A percentile compares a stretch with the other conserved stretches of the same genome.
phyloP scores from a whole-genome alignment of 1,139 yeast species.

The Debaryomyces robertsiae region DNA sequence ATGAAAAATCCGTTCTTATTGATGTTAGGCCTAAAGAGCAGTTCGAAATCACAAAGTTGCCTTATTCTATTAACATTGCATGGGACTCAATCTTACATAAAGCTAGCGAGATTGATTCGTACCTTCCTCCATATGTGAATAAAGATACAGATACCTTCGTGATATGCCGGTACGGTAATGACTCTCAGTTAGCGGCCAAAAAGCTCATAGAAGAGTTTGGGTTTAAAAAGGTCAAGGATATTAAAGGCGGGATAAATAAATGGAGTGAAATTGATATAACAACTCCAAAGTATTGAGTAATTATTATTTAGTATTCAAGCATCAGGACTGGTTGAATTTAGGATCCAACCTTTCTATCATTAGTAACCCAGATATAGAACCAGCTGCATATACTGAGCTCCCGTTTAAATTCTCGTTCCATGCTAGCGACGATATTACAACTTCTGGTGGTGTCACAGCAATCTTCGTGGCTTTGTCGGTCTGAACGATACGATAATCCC shows the following conservation, averaged over 20 bases:
- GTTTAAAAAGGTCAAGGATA: slow-evolving; percentile 57
- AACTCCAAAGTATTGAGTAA: slow-evolving; percentile 65
- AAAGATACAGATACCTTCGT: slow-evolving; percentile 39
- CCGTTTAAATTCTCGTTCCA: slow-evolving; percentile 61
- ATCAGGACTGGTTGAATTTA: slow-evolving; percentile 6
- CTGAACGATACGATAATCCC: slow-evolving; percentile 30
- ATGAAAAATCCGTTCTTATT: slow-evolving; percentile 36
- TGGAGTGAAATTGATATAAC: slow-evolving; percentile 69
- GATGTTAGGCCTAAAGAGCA: slow-evolving; percentile 88
- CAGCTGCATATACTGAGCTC: slow-evolving; percentile 68
- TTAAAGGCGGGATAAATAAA: slow-evolving; percentile 73
- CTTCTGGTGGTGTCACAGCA: slow-evolving; percentile 54
- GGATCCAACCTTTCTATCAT: slow-evolving; percentile 60
- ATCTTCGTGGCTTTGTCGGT: slow-evolving; percentile 33
- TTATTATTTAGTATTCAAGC: no score
- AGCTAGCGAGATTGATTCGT: slow-evolving; percentile 26
- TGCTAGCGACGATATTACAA: slow-evolving; percentile 53
- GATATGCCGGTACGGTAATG: slow-evolving; percentile 88
- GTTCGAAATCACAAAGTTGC: slow-evolving; percentile 63
- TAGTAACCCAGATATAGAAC: slow-evolving; percentile 65
- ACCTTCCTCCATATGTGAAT: slow-evolving; percentile 26
- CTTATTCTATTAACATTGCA: slow-evolving; percentile 65
- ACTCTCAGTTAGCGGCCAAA: slow-evolving; percentile 77
- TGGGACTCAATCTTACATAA: slow-evolving; percentile 51
- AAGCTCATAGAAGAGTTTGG: slow-evolving; percentile 54